Conservation (phyloP, 2,329 filamentous ascomycete species). For the Dothideomycetes sp. region DNA sequence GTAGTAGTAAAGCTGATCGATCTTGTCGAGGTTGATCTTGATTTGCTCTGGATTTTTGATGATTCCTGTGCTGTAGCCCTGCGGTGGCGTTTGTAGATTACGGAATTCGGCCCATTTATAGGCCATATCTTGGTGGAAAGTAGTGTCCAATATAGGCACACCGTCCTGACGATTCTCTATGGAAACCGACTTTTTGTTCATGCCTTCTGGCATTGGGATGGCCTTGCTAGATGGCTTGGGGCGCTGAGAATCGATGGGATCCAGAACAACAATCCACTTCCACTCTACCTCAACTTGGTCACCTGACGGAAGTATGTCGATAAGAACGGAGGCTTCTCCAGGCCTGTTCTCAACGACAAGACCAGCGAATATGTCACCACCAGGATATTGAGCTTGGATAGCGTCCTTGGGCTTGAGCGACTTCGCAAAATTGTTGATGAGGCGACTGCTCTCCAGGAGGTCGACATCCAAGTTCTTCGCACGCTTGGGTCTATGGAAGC, state of each 20-base stretch:
- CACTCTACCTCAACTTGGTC: slow-evolving; percentile 71
- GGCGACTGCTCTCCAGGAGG: slow-evolving; percentile 58
- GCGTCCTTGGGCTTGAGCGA: slow-evolving; percentile 63
- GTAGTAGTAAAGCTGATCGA: slow-evolving; percentile 80
- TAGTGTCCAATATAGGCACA: slow-evolving; percentile 38
- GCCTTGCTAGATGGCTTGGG: slow-evolving; percentile 67
- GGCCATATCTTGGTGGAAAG: slow-evolving; percentile 37
- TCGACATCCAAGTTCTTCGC: slow-evolving; percentile 55
- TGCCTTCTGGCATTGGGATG: slow-evolving; percentile 55
- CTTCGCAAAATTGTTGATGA: slow-evolving; percentile 59
- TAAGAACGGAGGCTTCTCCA: slow-evolving; percentile 64
- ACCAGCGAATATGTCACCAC: slow-evolving; percentile 84
- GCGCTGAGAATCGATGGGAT: slow-evolving; percentile 59
- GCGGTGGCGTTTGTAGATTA: slow-evolving; percentile 35
- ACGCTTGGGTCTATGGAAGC: slow-evolving; percentile 84
- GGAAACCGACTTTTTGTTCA: slow-evolving; percentile 38
- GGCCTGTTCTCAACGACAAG: slow-evolving; percentile 73
- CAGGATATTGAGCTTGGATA: slow-evolving; percentile 76
- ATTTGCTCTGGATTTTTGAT: slow-evolving; percentile 40
- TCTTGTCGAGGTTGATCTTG: slow-evolving; percentile 62
- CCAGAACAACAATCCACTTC: slow-evolving; percentile 71
- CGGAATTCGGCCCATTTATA: slow-evolving; percentile 61
- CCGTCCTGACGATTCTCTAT: slow-evolving; percentile 42
- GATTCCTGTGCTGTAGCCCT: slow-evolving; percentile 31
- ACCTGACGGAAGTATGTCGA: slow-evolving; percentile 79